These are phyloP conservation scores for Endothia cerciana DNA, from an alignment of 2,329 filamentous ascomycete genomes.

Conservation along the genomic window DNA sequence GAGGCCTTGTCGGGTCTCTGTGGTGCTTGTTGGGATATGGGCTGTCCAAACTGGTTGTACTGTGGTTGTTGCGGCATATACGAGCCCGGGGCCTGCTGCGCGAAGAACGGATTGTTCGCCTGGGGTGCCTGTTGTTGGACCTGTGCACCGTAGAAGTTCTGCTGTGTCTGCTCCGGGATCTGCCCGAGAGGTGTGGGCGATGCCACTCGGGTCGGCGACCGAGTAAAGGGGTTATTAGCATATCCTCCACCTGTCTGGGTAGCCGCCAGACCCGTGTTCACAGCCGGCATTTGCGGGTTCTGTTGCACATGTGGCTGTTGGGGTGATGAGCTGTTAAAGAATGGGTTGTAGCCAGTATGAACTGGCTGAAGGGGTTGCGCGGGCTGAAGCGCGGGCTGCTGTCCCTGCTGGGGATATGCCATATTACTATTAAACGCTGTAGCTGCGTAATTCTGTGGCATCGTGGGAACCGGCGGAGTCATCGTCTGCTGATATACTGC, in stretches of 20 bases:
- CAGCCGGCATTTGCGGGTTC: slow-evolving; percentile 41
- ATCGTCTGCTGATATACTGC: slow-evolving; percentile 48
- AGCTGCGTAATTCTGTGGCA: slow-evolving; percentile 45
- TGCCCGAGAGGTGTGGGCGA: slow-evolving; percentile 52
- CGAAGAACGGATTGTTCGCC: slow-evolving; percentile 22
- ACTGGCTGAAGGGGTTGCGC: slow-evolving; percentile 41
- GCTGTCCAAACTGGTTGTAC: slow-evolving; percentile 13
- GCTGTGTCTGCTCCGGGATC: slow-evolving; percentile 57
- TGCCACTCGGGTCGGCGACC: slow-evolving; percentile 55
- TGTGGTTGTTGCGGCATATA: slow-evolving; percentile 26
- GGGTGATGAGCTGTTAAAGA: slow-evolving; percentile 46
- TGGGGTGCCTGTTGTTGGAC: slow-evolving; percentile 33
- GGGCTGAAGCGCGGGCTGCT: slow-evolving; percentile 32
- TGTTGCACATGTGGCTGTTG: slow-evolving; percentile 37
- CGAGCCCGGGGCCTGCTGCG: slow-evolving; percentile 33
- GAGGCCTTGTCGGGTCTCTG: slow-evolving; percentile 69
- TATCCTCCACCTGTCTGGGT: slow-evolving; percentile 35
- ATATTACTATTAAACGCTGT: slow-evolving; percentile 48
- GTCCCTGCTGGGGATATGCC: slow-evolving; percentile 41
- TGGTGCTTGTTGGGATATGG: slow-evolving; percentile 39
- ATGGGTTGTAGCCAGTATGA: slow-evolving; percentile 56
- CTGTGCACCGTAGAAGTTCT: slow-evolving; percentile 43
- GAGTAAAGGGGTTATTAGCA: slow-evolving; percentile 53
- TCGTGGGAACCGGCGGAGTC: slow-evolving; percentile 48
- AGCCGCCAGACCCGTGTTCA: slow-evolving; percentile 41